Evolutionary conservation across 1,284 basidiomycete genomes (phyloP).

Genomic region (Pseudozyma sp.): DNA sequence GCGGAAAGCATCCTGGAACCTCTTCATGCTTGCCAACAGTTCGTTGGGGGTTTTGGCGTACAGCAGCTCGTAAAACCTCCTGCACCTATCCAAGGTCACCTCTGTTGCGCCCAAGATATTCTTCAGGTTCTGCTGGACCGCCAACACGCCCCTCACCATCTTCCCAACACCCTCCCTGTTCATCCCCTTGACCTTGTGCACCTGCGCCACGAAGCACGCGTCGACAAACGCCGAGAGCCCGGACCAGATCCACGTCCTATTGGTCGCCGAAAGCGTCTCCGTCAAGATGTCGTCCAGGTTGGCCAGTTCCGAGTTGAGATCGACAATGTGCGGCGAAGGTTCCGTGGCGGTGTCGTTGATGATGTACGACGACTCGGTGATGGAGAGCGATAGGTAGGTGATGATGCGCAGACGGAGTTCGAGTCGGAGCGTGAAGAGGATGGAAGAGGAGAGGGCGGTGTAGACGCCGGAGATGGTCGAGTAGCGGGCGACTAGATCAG

Average conservation of each 20-base stretch:
- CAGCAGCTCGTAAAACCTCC: slow-evolving; percentile 78
- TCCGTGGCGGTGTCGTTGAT: slow-evolving; percentile 77
- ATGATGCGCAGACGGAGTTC: slow-evolving; percentile 88
- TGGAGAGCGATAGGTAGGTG: slow-evolving; percentile 82
- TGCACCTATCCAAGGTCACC: slow-evolving; percentile 80
- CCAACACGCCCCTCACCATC: slow-evolving; percentile 88
- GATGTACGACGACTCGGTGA: slow-evolving; percentile 75
- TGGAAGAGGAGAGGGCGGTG: slow-evolving; percentile 84
- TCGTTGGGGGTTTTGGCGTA: slow-evolving; percentile 23
- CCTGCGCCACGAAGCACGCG: slow-evolving; percentile 80
- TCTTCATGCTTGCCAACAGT: slow-evolving; percentile 17
- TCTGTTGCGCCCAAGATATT: slow-evolving; percentile 67
- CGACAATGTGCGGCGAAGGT: slow-evolving; percentile 88
- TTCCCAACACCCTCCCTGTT: slow-evolving; percentile 87
- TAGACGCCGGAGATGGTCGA: slow-evolving; percentile 90
- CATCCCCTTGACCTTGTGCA: slow-evolving; percentile 77
- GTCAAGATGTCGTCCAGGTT: slow-evolving; percentile 77
- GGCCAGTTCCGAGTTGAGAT: slow-evolving; percentile 84
- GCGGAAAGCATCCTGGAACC: slow-evolving; percentile 8
- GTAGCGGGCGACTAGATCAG: slow-evolving; percentile 51
- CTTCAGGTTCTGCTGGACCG: slow-evolving; percentile 91
- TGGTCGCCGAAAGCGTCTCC: slow-evolving; percentile 41
- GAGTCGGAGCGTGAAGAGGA: slow-evolving; percentile 87
- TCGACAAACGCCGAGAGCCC: slow-evolving; percentile 90
- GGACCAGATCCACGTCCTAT: slow-evolving; percentile 81